A percentile compares a stretch with the other conserved stretches of the same genome.
Evolutionary conservation across 2,329 filamentous ascomycete species (phyloP).

Genomic region (Alternaria metachromatica): DNA sequence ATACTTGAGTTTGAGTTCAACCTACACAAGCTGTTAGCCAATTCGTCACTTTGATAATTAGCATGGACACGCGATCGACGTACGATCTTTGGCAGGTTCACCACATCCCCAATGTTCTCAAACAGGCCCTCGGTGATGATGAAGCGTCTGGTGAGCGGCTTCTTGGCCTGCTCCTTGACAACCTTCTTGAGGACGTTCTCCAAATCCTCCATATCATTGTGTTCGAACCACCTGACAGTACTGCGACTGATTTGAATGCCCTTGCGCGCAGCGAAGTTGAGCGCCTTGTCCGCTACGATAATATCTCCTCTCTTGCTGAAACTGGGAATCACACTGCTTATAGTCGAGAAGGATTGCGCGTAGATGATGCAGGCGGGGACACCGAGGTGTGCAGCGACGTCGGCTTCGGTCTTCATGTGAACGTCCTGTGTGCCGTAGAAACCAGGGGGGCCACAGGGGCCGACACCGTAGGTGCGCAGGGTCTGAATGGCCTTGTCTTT

Average conservation of each 20-base stretch:
- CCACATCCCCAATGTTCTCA: conserved; percentile 85
- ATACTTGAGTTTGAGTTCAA: conserved; percentile 93
- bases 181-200: conserved; percentile 85
- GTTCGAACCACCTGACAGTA: conserved; percentile 91
- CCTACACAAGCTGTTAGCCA: conserved; percentile 52
- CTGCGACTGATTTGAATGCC: conserved; percentile 92
- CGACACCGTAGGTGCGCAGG: conserved; percentile 92
- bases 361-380: conserved; percentile 92
- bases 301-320: conserved; percentile 98
- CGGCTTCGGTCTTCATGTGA: conserved; percentile 94
- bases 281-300: conserved; percentile 91
- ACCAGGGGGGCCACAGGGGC: conserved; percentile 93
- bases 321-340: conserved; percentile 94
- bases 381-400: conserved; percentile 89
- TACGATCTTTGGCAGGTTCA: conserved; percentile 84
- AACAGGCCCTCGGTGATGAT: conserved; percentile 96
- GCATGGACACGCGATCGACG: conserved; percentile 36
- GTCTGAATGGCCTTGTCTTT: conserved; percentile 96
- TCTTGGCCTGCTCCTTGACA: conserved; percentile 84
- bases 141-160: conserved; percentile 88
- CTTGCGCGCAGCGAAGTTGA: conserved; percentile 93
- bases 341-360: conserved; percentile 93
- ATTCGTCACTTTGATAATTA: not conserved
- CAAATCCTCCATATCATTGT: conserved; percentile 94
- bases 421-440: conserved; percentile 99